phyloP scores from a whole-genome alignment of 75 land plant genomes.

The Selaginella moellendorffii region DNA sequence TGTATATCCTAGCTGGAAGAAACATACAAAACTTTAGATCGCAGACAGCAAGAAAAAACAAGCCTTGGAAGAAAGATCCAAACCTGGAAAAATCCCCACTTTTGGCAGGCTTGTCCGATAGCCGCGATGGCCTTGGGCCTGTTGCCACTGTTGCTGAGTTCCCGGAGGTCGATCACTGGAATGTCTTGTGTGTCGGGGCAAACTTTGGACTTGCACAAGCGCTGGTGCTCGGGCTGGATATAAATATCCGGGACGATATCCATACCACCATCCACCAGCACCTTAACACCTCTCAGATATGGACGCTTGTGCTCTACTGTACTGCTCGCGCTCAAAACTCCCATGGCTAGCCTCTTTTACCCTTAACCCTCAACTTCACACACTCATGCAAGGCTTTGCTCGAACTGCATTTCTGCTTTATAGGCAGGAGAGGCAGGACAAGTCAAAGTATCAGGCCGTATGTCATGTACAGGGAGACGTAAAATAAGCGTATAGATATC shows the following conservation, averaged over 20 bases:
- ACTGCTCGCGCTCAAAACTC: too few relatives aligned
- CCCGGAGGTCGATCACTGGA: constrained; percentile 44
- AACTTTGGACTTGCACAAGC: not conserved
- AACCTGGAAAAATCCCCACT: constrained; percentile 79
- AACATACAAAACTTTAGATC: not conserved
- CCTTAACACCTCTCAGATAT: not conserved
- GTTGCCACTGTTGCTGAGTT: constrained; percentile 11
- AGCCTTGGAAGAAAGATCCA: constrained; percentile 3
- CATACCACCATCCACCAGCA: not conserved
- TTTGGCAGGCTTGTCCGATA: constrained; percentile 42
- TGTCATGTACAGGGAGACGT: too few relatives aligned
- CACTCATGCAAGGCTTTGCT: too few relatives aligned
- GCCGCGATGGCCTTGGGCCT: constrained; percentile 20
- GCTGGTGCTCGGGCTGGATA: not conserved
- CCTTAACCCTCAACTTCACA: too few relatives aligned
- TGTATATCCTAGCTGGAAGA: not conserved
- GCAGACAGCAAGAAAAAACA: not conserved
- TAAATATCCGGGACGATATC: not conserved
- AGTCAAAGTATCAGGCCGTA: too few relatives aligned
- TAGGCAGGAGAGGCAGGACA: too few relatives aligned
- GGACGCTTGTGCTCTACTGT: not conserved
- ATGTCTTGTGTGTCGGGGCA: constrained; percentile 15
- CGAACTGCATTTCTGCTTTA: too few relatives aligned
- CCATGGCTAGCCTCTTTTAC: too few relatives aligned
- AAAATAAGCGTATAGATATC: too few relatives aligned